Percentiles rank a stretch among this genome's conserved stretches.
Conservation (phyloP, 1,139 yeast species). For the Candida sojae region DNA sequence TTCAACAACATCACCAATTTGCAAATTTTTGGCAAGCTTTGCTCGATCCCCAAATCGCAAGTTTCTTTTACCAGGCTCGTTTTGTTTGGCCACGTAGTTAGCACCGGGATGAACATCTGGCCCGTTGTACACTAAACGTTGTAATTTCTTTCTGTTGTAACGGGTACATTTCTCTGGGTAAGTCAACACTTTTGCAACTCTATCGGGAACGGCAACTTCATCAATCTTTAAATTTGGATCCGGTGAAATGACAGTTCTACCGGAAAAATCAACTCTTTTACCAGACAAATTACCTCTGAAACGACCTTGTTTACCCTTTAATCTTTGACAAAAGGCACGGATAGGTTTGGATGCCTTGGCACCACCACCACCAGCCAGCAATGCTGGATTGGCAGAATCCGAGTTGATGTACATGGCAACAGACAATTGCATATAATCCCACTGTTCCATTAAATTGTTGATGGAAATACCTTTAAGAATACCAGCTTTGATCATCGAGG, state of each 20-base stretch:
- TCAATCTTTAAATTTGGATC: conserved; percentile 95
- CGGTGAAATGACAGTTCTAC: conserved; percentile 97
- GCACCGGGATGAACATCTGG: conserved; percentile 96
- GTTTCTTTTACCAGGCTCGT: conserved; percentile 85
- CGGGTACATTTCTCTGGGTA: conserved; percentile 94
- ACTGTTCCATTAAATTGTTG: conserved; percentile 93
- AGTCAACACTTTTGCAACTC: conserved; percentile 93
- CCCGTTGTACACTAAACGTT: conserved; percentile 74
- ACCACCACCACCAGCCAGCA: conserved; percentile 58
- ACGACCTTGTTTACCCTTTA: conserved; percentile 98
- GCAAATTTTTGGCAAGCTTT: conserved; percentile 73
- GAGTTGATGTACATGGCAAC: conserved; percentile 98
- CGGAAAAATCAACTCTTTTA: conserved; percentile 98
- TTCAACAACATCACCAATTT: conserved; percentile 93
- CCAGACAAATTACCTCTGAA: conserved; percentile 98
- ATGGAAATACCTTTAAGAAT: conserved; percentile 92
- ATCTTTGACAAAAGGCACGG: conserved; percentile 93
- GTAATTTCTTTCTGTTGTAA: conserved; percentile 79
- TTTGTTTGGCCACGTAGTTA: conserved; percentile 79
- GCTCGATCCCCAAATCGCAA: conserved; percentile 84
- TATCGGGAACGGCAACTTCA: conserved; percentile 97
- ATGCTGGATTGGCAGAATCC: conserved; percentile 86
- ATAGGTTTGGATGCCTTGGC: conserved; percentile 74
- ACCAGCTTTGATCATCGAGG: conserved; percentile 90
- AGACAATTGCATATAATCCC: conserved; percentile 95